These are phyloP conservation scores for Epichloe gansuensis DNA, from an alignment of 2,329 filamentous ascomycete species.

Conservation along the genomic window DNA sequence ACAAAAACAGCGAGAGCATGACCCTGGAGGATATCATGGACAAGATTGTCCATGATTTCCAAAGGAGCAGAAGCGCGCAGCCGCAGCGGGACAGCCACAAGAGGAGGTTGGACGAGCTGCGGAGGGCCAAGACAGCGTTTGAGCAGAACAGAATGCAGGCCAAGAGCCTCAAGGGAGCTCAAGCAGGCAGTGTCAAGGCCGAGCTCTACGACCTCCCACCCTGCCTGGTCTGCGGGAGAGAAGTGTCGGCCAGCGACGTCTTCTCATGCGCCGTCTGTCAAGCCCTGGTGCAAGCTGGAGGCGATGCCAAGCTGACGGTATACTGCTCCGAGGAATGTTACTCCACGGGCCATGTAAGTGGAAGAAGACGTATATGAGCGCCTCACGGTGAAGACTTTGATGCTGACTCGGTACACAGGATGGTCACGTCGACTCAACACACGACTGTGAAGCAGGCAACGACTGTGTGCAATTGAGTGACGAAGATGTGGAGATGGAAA, in stretches of 20 bases:
- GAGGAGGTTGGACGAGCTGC: slow-evolving; percentile 32
- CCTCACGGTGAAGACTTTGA: neutral
- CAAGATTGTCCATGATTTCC: slow-evolving; percentile 19
- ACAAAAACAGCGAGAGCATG: slow-evolving; percentile 14
- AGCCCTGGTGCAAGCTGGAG: slow-evolving; percentile 25
- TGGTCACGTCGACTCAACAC: slow-evolving; percentile 24
- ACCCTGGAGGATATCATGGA: slow-evolving; percentile 22
- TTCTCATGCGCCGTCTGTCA: slow-evolving; percentile 33
- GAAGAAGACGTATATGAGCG: too few species aligned
- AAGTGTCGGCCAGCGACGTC: slow-evolving; percentile 22
- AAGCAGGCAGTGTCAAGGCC: slow-evolving; percentile 16
- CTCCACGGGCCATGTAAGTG: slow-evolving; percentile 28
- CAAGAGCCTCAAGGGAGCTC: slow-evolving; percentile 21
- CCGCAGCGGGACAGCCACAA: slow-evolving; percentile 26
- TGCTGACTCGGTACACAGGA: slow-evolving; percentile 21
- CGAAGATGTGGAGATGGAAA: slow-evolving; percentile 28
- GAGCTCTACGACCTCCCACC: slow-evolving; percentile 25
- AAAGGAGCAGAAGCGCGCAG: slow-evolving; percentile 17
- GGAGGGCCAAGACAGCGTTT: slow-evolving; percentile 34
- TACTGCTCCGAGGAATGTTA: slow-evolving; percentile 34
- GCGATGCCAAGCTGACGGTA: slow-evolving; percentile 23
- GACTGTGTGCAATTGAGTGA: slow-evolving; percentile 26
- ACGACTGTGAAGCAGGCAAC: slow-evolving; percentile 29
- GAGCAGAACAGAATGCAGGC: slow-evolving; percentile 29
- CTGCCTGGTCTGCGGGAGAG: slow-evolving; percentile 26